Base-by-base conservation (phyloP, 2,329 filamentous ascomycete genomes). In the Pseudocercospora pini-densiflorae region DNA sequence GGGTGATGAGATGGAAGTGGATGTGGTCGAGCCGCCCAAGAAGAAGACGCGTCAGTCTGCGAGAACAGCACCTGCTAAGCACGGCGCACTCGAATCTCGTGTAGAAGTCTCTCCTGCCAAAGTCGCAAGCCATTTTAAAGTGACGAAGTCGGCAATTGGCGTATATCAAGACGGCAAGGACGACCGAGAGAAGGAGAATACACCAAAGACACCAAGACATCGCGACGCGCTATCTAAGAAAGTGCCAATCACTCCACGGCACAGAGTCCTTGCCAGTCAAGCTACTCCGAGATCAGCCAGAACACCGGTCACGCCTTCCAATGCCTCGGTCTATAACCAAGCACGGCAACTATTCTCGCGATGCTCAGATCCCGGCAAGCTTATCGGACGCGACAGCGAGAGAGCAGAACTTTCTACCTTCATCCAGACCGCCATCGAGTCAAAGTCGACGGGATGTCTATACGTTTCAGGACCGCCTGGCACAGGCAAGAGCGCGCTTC, bases 381-480 rank as follows among this genome's bases (percentile, higher is more conserved):
- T 97, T 12, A 85, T 97, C 63, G 94, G 94, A 58, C 89, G 94
- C 54, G 92, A 97, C 31, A 81, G 79, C 59, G 87, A 92, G 78
- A 86, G 75, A 83, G 81, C 85, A 14, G 89, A 93, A 70, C 81
- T 98, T 36, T 81, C 83, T 12, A 79, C 76, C 0, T 97, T 97
- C 76, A 84, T 97, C 59, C 82, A 87, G 45, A 85, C 86, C 59
- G 88, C 89, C 71, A 81, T 89, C 5, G 82, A 86, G 8, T 79
- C 86, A 19, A 83, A 83, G 10, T 87, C 86, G 2, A 89, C 89
- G 61, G 93, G 94, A 61, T 98, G 94, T 76, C 86, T 97, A 60
- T 99, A 99, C 77, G 90, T 99, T 71, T 97, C 94, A 73, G 95
- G 95, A 0, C 95, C 95, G 3, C 95, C 95, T 1, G 95, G 95